Conservation (phyloP, 2,329 filamentous ascomycete genomes). For the Raffaelea deltoideospora region DNA sequence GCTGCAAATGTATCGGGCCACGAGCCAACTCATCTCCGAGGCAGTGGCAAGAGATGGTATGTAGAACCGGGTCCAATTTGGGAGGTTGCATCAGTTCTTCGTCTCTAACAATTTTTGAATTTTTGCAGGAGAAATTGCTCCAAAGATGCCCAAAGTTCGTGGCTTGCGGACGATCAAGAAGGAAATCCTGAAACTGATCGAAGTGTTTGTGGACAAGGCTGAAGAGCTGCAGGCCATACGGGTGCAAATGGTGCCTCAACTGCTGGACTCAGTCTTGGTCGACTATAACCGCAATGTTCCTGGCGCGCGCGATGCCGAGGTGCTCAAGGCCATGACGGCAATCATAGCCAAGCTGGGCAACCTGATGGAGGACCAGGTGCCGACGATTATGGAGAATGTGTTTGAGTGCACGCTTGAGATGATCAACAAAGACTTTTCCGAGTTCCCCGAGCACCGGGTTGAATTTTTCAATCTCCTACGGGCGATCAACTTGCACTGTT, state of each 20-base stretch:
- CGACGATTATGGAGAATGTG: constrained; percentile 93
- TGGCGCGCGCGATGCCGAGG: constrained; percentile 88
- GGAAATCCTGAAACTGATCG: constrained; percentile 95
- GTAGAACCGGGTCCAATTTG: too few relatives aligned
- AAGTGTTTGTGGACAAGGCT: constrained; percentile 95
- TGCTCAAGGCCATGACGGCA: constrained; percentile 92
- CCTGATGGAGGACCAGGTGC: constrained; percentile 96
- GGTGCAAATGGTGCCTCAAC: constrained; percentile 84
- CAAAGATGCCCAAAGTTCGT: constrained; percentile 93
- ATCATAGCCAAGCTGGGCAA: constrained; percentile 90
- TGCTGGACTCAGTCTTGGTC: constrained; percentile 82
- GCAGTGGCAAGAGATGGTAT: constrained; percentile 72
- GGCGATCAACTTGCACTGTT: constrained; percentile 94
- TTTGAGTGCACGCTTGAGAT: constrained; percentile 98
- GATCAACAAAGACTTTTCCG: constrained; percentile 99
- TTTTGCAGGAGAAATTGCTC: constrained; percentile 63
- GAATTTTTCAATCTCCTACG: constrained; percentile 97
- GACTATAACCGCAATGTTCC: constrained; percentile 97
- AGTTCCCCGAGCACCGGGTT: constrained; percentile 97
- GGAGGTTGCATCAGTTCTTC: background rate
- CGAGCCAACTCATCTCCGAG: constrained; percentile 91
- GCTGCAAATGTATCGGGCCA: constrained; percentile 96
- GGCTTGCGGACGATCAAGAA: constrained; percentile 97
- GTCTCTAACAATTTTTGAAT: background rate
- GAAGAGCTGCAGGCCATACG: constrained; percentile 92